A percentile compares a stretch with the other conserved stretches of the same genome.
Evolutionary conservation across 2,329 filamentous ascomycete genomes (phyloP).

Genomic region (Fusarium sp.): DNA sequence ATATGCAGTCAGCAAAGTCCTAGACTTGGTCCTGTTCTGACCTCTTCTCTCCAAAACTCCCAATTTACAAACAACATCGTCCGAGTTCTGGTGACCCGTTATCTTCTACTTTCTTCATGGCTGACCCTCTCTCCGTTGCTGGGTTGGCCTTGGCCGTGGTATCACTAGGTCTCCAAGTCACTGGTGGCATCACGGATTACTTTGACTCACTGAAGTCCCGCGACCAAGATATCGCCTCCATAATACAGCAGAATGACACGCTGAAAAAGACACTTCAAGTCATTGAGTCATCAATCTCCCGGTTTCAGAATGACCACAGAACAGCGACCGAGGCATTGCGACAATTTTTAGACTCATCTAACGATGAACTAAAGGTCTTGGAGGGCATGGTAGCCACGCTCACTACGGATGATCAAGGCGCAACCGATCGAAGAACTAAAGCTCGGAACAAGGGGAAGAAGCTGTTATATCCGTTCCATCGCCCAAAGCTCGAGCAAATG

Average conservation of each 20-base stretch:
- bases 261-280: background rate
- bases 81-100: too few species aligned
- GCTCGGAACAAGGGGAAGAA: background rate
- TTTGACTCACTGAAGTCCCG: fast-evolving
- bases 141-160: background rate
- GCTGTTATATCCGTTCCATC: background rate
- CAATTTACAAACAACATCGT: too few species aligned
- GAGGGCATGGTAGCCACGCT: background rate
- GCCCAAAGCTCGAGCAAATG: background rate
- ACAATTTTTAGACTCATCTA: background rate
- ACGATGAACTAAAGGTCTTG: background rate
- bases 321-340: background rate
- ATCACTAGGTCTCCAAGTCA: fast-evolving
- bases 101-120: background rate
- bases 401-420: fast-evolving
- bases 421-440: background rate
- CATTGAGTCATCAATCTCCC: background rate
- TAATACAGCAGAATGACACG: background rate
- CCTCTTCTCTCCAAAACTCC: too few species aligned
- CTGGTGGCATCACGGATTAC: background rate
- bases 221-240: background rate
- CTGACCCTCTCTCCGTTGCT: background rate
- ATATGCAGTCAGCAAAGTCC: background rate
- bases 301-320: background rate
- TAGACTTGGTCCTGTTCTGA: background rate